phyloP scores from a whole-genome alignment of 768 basidiomycete genomes.

The Russula brevipes region DNA sequence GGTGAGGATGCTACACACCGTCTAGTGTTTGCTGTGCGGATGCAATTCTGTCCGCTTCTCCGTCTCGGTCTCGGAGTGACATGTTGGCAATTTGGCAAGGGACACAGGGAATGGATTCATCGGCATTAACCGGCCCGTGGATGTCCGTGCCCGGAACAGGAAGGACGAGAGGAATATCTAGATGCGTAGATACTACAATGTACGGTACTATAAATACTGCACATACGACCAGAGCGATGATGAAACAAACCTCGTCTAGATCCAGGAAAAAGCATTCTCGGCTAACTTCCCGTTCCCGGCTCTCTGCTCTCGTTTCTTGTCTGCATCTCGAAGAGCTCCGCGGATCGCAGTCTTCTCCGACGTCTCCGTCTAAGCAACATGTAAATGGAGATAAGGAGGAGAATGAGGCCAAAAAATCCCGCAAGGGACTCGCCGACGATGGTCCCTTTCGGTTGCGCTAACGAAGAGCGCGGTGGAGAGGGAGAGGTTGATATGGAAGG shows the following conservation, averaged over 20 bases:
- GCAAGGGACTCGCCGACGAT: conserved; percentile 26
- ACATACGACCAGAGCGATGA: neutral
- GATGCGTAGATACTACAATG: no score
- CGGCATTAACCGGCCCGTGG: neutral
- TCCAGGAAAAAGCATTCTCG: neutral
- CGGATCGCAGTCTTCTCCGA: neutral
- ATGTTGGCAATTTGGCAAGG: neutral
- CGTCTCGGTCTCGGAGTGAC: conserved; percentile 21
- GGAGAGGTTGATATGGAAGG: conserved; percentile 12
- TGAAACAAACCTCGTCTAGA: neutral
- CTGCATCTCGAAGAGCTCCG: conserved; percentile 15
- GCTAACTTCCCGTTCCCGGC: neutral
- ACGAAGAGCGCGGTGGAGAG: conserved; percentile 5
- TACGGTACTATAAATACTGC: neutral
- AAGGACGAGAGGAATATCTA: no score
- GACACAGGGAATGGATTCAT: neutral
- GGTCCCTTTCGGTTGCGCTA: conserved; percentile 25
- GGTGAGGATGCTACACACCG: conserved; percentile 32
- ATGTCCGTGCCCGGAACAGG: no score
- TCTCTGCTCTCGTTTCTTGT: neutral
- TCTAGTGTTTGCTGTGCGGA: conserved; percentile 34
- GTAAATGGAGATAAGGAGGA: conserved; percentile 13
- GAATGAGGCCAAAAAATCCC: conserved; percentile 25
- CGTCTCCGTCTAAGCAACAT: conserved; percentile 12
- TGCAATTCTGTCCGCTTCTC: conserved; percentile 24